Conservation (phyloP, 108 stramenopile species). For the Cyclotella sp. region DNA sequence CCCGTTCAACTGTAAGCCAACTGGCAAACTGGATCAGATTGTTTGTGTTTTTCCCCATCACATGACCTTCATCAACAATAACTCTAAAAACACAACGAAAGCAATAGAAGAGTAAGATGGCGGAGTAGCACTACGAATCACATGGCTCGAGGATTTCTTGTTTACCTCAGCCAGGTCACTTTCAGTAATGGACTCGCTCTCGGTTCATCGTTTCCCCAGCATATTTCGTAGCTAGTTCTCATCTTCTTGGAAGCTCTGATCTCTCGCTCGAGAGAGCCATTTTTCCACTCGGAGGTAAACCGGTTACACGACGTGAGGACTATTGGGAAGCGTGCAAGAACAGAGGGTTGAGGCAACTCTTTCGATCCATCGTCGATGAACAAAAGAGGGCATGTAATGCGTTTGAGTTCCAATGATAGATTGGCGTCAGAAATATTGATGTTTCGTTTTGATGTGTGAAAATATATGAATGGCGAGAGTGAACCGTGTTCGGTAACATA, state of each 20-base stretch:
- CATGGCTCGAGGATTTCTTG: not conserved
- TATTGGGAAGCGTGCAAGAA: conserved; percentile 69
- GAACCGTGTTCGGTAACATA: conserved; percentile 46
- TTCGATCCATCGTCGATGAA: conserved; percentile 73
- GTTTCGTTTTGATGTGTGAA: conserved; percentile 42
- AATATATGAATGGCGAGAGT: conserved; percentile 49
- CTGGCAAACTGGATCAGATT: conserved; percentile 79
- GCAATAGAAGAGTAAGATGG: not conserved
- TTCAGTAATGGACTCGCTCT: conserved; percentile 74
- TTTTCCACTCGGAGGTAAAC: conserved; percentile 78
- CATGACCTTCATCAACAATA: conserved; percentile 87
- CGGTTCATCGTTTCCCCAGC: conserved; percentile 32
- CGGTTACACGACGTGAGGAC: conserved; percentile 78
- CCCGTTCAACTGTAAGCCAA: conserved; percentile 59
- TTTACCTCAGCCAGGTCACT: conserved; percentile 66
- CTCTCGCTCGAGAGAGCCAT: conserved; percentile 79
- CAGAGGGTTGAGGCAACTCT: conserved; percentile 59
- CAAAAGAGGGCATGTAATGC: conserved; percentile 47
- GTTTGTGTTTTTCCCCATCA: conserved; percentile 73
- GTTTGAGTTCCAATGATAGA: conserved; percentile 30
- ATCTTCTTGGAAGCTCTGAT: conserved; percentile 49
- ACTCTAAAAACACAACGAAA: conserved; percentile 29
- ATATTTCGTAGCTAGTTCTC: not conserved
- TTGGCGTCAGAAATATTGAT: not conserved
- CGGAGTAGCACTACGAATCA: not conserved